phyloP scores from a whole-genome alignment of 2,329 filamentous ascomycete genomes.

The Neopestalotiopsis rosae region DNA sequence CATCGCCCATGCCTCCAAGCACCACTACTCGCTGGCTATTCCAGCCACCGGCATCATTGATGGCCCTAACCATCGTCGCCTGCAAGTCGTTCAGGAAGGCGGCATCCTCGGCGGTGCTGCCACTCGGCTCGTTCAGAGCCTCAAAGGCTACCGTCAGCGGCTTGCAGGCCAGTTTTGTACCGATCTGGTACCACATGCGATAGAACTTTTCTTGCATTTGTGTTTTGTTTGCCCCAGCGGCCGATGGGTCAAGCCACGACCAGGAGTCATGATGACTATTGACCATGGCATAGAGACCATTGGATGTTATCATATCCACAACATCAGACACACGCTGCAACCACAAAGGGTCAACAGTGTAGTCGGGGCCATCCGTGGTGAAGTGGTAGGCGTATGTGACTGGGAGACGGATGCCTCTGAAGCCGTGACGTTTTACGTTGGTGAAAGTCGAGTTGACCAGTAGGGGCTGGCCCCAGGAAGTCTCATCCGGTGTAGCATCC shows the following conservation, averaged over 20 bases:
- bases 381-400: slow-evolving; percentile 4
- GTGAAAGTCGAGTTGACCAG: background rate
- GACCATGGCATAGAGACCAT: background rate
- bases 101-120: background rate
- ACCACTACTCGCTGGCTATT: background rate
- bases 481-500: background rate
- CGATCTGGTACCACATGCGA: background rate
- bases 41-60: slow-evolving; percentile 2
- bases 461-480: background rate
- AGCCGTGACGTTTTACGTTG: background rate
- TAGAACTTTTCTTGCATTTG: background rate
- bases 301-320: background rate
- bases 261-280: background rate
- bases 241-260: background rate
- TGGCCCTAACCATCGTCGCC: background rate
- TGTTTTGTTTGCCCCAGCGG: background rate
- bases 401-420: background rate
- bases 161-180: background rate
- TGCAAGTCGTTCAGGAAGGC: background rate
- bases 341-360: background rate
- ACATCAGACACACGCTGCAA: background rate
- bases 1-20: background rate
- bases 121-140: background rate
- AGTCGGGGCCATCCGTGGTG: background rate
- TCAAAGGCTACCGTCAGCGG: background rate